Conservation (phyloP, 768 basidiomycete genomes). For the Amanita pseudoporphyria region DNA sequence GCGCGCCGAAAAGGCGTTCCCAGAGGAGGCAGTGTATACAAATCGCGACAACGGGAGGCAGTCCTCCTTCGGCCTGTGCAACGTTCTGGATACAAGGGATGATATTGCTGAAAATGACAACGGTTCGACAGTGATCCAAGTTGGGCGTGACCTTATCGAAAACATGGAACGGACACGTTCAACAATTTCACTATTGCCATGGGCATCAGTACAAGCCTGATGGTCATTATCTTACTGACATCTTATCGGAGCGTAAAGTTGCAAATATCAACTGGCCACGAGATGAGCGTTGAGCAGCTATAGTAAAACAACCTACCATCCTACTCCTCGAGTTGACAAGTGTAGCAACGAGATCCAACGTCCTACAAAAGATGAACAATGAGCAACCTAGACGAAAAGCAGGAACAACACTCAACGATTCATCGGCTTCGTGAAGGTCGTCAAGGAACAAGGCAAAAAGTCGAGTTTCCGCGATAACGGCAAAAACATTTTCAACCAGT, state of each 20-base stretch:
- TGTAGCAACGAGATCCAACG: conserved; percentile 56
- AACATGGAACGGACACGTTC: conserved; percentile 50
- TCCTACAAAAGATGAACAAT: conserved; percentile 25
- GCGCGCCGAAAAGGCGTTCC: conserved; percentile 63
- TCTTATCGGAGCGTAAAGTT: conserved; percentile 47
- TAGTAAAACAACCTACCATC: conserved; percentile 34
- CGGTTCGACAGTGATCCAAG: conserved; percentile 61
- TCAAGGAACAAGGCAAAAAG: conserved; percentile 65
- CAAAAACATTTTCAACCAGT: conserved; percentile 60
- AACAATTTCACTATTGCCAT: conserved; percentile 28
- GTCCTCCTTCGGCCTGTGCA: conserved; percentile 51
- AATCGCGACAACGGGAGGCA: conserved; percentile 44
- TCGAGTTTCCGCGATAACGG: conserved; percentile 58
- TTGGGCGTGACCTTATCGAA: conserved; percentile 42
- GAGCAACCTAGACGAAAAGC: conserved; percentile 5
- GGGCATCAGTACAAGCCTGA: conserved; percentile 2
- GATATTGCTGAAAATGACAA: conserved; percentile 47
- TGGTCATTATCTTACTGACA: conserved; percentile 23
- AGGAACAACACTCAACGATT: conserved; percentile 32
- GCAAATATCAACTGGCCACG: conserved; percentile 48
- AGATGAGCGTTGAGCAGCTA: conserved; percentile 1
- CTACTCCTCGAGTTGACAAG: conserved; percentile 56
- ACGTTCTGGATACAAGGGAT: conserved; percentile 49
- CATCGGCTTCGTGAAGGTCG: conserved; percentile 68
- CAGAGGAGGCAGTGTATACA: conserved; percentile 47